phyloP scores from a whole-genome alignment of 345 rosid species.

The Aquilaria sinensis region DNA sequence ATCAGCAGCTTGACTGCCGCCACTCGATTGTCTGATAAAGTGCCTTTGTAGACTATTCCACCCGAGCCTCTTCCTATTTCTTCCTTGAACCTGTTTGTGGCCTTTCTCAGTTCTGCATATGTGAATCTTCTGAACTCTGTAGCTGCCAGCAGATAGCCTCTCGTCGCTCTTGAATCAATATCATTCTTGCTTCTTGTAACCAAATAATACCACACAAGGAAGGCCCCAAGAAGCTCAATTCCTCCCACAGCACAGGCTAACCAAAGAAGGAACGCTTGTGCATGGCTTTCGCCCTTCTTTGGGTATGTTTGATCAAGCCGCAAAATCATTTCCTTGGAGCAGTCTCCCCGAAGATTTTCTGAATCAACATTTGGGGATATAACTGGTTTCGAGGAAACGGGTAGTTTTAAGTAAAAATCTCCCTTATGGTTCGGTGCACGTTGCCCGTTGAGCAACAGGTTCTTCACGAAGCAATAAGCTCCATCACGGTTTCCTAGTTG shows the following conservation, averaged over 20 bases:
- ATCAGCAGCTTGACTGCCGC: too few species aligned
- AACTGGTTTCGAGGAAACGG: neutral
- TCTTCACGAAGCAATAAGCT: constrained; percentile 21
- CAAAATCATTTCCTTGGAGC: neutral
- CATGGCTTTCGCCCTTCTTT: constrained; percentile 9
- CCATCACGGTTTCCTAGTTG: neutral
- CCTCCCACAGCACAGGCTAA: constrained; percentile 14
- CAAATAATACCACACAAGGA: constrained; percentile 21
- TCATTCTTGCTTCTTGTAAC: constrained; percentile 6
- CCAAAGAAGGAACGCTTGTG: constrained; percentile 3
- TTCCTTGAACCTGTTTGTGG: constrained; percentile 23
- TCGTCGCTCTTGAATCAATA: neutral
- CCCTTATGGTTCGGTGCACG: constrained; percentile 4
- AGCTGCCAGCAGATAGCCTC: constrained; percentile 3
- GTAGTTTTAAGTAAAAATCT: constrained; percentile 18
- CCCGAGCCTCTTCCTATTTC: constrained; percentile 30
- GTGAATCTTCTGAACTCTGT: constrained; percentile 21
- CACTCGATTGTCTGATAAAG: constrained; percentile 1
- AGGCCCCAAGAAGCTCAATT: constrained; percentile 14
- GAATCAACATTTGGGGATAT: neutral
- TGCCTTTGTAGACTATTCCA: constrained; percentile 26
- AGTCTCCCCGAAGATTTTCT: neutral
- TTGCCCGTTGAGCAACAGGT: constrained; percentile 17
- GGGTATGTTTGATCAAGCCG: neutral
- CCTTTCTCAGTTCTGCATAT: constrained; percentile 16